Percentiles rank a stretch among this genome's conserved stretches.
Conservation (phyloP, 148 eudicot species). For the Rhododendron mucronatum region DNA sequence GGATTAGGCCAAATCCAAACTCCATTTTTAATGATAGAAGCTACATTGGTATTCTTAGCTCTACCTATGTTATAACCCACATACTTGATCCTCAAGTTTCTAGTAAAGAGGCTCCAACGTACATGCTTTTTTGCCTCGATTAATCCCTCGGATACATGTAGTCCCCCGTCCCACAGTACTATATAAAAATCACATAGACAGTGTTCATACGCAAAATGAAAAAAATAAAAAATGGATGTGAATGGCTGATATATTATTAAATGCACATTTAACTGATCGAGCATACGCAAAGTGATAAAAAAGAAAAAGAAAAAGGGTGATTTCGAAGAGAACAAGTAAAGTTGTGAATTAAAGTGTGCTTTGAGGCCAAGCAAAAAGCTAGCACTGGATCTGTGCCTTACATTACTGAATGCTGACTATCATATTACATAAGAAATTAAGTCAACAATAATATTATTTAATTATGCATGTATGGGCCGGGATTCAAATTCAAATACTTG, state of each 20-base stretch:
- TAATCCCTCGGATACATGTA: too few relatives aligned
- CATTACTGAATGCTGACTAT: neutral
- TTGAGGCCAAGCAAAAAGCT: conserved; percentile 3
- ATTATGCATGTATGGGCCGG: neutral
- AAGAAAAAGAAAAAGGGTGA: neutral
- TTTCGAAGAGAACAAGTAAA: conserved; percentile 5
- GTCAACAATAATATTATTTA: neutral
- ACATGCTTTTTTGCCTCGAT: too few relatives aligned
- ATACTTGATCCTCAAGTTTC: too few relatives aligned
- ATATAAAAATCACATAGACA: neutral
- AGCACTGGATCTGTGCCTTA: neutral
- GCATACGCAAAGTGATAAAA: conserved; percentile 15
- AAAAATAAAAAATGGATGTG: neutral
- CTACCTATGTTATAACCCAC: too few relatives aligned
- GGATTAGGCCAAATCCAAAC: too few relatives aligned
- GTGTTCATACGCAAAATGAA: conserved; percentile 2
- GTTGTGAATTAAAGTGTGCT: neutral
- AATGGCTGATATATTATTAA: neutral
- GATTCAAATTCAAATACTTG: neutral
- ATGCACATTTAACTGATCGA: neutral
- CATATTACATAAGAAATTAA: neutral
- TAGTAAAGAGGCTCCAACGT: too few relatives aligned
- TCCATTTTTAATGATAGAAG: too few relatives aligned
- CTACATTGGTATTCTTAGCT: too few relatives aligned
- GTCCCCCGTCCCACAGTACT: too few relatives aligned